Conservation (phyloP, 257 asterid genomes). For the Ehretia macrophylla region DNA sequence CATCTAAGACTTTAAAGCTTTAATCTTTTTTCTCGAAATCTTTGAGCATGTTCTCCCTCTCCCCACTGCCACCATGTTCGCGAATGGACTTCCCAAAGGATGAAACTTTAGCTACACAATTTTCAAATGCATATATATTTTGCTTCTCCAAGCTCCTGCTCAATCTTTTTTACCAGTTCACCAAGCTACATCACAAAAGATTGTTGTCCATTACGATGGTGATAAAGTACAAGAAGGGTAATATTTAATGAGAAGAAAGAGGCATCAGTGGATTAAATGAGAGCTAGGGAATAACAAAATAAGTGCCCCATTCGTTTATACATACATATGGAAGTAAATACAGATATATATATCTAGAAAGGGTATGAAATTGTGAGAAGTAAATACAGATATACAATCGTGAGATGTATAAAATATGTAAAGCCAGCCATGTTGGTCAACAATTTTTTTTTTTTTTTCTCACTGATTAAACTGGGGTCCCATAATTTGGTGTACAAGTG, state of each 20-base stretch:
- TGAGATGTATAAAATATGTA: no score
- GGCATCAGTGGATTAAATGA: neutral
- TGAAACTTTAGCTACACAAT: constrained; percentile 64
- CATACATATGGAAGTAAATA: neutral
- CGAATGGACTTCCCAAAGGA: constrained; percentile 68
- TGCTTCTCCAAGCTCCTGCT: constrained; percentile 75
- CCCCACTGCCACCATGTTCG: constrained; percentile 75
- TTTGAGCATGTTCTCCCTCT: constrained; percentile 75
- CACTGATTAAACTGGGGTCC: no score
- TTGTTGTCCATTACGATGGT: neutral
- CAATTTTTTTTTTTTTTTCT: no score
- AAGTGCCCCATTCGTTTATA: neutral
- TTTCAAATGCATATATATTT: constrained; percentile 49
- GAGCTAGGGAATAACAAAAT: neutral
- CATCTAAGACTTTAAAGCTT: constrained; percentile 60
- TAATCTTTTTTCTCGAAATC: constrained; percentile 80
- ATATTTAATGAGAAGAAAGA: neutral
- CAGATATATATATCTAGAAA: neutral
- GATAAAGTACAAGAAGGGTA: neutral
- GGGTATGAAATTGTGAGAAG: no score
- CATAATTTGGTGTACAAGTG: no score
- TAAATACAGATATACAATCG: no score
- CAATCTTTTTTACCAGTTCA: constrained; percentile 75
- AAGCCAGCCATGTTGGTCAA: no score
- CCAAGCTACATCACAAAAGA: constrained; percentile 54